Conservation (phyloP, 306 rosid species). For the Pyrus betulifolia region DNA sequence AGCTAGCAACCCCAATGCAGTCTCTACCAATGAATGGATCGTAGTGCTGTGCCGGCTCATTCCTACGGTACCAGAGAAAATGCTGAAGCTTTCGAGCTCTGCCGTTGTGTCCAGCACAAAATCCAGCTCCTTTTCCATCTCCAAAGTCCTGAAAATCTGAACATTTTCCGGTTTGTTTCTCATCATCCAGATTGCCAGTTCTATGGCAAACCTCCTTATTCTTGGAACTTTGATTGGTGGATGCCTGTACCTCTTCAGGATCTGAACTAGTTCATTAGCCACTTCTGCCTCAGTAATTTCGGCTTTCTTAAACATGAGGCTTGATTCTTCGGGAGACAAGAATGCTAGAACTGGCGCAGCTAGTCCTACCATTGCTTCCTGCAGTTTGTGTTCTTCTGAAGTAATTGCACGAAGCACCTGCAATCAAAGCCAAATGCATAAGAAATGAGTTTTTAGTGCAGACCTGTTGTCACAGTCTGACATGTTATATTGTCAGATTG, state of each 20-base stretch:
- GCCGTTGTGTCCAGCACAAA: conserved; percentile 79
- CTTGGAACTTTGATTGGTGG: conserved; percentile 73
- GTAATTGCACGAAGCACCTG: conserved; percentile 65
- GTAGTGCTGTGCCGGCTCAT: conserved; percentile 63
- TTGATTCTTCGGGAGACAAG: conserved; percentile 62
- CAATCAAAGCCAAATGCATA: conserved; percentile 11
- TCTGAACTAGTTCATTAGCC: conserved; percentile 44
- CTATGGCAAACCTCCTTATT: conserved; percentile 79
- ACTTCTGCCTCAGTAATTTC: conserved; percentile 51
- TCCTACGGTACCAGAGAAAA: conserved; percentile 86
- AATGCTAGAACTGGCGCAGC: conserved; percentile 62
- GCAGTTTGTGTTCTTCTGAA: conserved; percentile 63
- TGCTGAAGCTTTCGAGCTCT: conserved; percentile 92
- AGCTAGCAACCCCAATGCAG: conserved; percentile 47
- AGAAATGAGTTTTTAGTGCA: not conserved
- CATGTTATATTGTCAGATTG: not conserved
- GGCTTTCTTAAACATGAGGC: conserved; percentile 40
- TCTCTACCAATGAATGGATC: conserved; percentile 71
- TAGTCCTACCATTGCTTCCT: conserved; percentile 93
- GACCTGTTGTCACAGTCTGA: not conserved
- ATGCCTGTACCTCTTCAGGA: conserved; percentile 49
- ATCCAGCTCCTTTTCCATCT: conserved; percentile 58
- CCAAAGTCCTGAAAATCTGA: conserved; percentile 40
- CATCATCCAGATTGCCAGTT: conserved; percentile 91
- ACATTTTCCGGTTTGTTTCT: conserved; percentile 44